Evolutionary conservation across 441 rosid genomes (phyloP).

Genomic region (Viola pubescens): DNA sequence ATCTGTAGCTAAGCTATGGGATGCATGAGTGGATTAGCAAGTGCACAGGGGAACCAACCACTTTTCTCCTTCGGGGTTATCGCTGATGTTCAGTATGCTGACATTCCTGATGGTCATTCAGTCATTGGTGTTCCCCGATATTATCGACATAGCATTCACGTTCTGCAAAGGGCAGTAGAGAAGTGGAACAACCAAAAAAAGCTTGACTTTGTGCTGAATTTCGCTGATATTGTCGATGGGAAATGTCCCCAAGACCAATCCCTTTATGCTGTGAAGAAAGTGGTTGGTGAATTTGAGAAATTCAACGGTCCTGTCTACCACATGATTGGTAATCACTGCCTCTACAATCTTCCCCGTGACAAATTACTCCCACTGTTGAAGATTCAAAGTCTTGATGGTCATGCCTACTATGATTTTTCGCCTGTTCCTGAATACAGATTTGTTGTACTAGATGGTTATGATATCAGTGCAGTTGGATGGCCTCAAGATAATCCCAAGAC

Average conservation of each 20-base stretch:
- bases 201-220: conserved; percentile 60
- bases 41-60: conserved; percentile 35
- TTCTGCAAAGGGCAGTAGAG: conserved; percentile 64
- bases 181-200: conserved; percentile 57
- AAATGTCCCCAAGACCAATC: conserved; percentile 65
- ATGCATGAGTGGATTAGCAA: conserved; percentile 24
- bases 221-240: conserved; percentile 88
- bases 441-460: conserved; percentile 77
- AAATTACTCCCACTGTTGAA: conserved; percentile 63
- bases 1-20: conserved; percentile 24
- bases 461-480: conserved; percentile 85
- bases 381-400: conserved; percentile 37
- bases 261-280: conserved; percentile 38
- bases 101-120: conserved; percentile 74
- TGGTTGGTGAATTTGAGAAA: conserved; percentile 45
- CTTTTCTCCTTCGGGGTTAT: conserved; percentile 82
- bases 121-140: conserved; percentile 69
- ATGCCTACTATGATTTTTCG: conserved; percentile 81
- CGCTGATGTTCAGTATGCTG: conserved; percentile 83
- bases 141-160: conserved; percentile 61
- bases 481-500: conserved; percentile 65
- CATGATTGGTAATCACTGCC: conserved; percentile 89
- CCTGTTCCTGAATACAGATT: conserved; percentile 62
- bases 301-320: conserved; percentile 65
- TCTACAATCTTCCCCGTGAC: conserved; percentile 77